Conservation (phyloP, 1,284 basidiomycete genomes). For the Paramarasmius palmivorus region DNA sequence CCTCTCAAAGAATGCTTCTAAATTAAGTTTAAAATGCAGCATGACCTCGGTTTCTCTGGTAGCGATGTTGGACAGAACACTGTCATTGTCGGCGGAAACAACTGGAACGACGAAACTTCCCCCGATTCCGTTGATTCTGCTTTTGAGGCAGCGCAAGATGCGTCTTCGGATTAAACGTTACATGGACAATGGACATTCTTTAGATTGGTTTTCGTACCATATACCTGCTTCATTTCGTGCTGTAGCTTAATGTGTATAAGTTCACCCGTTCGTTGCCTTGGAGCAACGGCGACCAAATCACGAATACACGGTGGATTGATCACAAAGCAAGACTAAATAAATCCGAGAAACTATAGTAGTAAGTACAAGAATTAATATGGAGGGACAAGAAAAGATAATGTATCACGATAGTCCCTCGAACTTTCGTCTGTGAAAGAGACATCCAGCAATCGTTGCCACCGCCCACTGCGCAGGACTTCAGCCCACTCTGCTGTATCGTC, state of each 20-base stretch:
- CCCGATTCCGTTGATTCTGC: constrained; percentile 17
- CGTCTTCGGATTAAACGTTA: not conserved
- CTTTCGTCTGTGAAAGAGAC: constrained; percentile 23
- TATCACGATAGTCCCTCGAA: constrained; percentile 1
- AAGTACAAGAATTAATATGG: not conserved
- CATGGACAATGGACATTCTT: no score
- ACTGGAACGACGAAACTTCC: constrained; percentile 20
- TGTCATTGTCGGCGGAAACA: constrained; percentile 19
- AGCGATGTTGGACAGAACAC: constrained; percentile 17
- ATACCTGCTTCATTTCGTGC: no score
- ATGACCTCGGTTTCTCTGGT: constrained; percentile 20
- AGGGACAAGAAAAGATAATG: constrained; percentile 2
- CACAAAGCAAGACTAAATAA: no score
- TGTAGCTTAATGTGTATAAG: no score
- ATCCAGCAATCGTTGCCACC: constrained; percentile 32
- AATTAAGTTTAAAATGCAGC: not conserved
- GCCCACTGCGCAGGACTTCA: constrained; percentile 33
- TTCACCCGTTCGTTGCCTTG: no score
- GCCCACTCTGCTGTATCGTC: constrained; percentile 48
- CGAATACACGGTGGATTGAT: no score
- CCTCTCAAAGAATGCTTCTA: no score
- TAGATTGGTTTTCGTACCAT: no score
- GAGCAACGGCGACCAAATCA: no score
- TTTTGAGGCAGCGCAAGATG: constrained; percentile 14
- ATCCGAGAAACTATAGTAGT: no score